Conservation (phyloP, 306 rosid genomes). For the Trifolium subterraneum region DNA sequence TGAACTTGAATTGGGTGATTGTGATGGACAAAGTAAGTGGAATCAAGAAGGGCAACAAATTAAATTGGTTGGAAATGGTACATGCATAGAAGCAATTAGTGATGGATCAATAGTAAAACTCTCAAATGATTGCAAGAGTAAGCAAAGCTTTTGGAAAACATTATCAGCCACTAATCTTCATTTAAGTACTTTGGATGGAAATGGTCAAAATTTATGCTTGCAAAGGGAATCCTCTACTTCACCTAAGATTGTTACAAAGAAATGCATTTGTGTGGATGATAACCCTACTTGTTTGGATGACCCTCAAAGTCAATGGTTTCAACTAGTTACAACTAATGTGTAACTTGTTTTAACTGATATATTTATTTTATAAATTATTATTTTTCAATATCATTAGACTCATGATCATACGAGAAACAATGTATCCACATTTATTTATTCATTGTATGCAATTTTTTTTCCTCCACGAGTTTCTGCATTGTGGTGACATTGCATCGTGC, state of each 20-base stretch:
- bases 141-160: conserved; percentile 40
- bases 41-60: conserved; percentile 34
- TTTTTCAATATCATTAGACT: too few species aligned
- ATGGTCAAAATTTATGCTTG: conserved; percentile 35
- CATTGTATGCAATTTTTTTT: too few species aligned
- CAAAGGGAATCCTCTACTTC: conserved; percentile 34
- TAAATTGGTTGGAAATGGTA: conserved; percentile 6
- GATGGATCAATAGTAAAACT: conserved; percentile 32
- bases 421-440: too few species aligned
- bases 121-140: conserved; percentile 37
- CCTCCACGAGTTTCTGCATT: too few species aligned
- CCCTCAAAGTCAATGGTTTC: neutral
- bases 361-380: too few species aligned
- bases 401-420: too few species aligned
- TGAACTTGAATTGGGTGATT: conserved; percentile 40
- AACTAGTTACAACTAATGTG: conserved; percentile 39
- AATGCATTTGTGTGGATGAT: conserved; percentile 46
- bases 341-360: too few species aligned
- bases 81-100: conserved; percentile 42
- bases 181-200: conserved; percentile 35
- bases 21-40: conserved; percentile 37
- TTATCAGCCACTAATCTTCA: conserved; percentile 45
- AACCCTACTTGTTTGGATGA: conserved; percentile 4
- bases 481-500: too few species aligned
- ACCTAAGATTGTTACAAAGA: conserved; percentile 30